Conservation (phyloP, 2,329 filamentous ascomycete species). For the Cordyceps militaris region DNA sequence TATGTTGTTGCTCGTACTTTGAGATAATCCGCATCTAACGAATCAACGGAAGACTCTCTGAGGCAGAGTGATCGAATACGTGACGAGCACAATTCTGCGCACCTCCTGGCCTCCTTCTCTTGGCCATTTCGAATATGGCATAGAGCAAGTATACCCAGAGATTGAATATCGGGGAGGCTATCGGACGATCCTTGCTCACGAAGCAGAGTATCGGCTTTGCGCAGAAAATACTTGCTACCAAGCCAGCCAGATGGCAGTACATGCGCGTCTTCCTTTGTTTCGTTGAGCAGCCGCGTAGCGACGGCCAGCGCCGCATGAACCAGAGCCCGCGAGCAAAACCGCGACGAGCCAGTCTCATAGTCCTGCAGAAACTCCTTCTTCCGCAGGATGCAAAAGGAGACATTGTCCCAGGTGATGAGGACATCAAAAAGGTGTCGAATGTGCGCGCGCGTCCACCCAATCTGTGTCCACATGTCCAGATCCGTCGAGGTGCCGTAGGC, state of each 20-base stretch:
- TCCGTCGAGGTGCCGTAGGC: neutral
- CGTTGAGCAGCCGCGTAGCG: conserved; percentile 2
- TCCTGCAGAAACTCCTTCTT: conserved; percentile 24
- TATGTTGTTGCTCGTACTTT: conserved; percentile 7
- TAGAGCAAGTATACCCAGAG: conserved; percentile 13
- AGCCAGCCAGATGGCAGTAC: neutral
- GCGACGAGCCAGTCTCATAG: neutral
- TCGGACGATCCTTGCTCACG: neutral
- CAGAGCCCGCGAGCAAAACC: conserved; percentile 14
- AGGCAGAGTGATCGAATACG: conserved; percentile 2
- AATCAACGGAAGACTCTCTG: neutral
- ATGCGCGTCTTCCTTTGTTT: neutral
- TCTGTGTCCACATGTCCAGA: conserved; percentile 1
- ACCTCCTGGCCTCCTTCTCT: conserved; percentile 8
- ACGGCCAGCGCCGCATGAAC: conserved; percentile 14
- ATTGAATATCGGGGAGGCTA: conserved; percentile 14
- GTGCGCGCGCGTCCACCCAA: conserved; percentile 11
- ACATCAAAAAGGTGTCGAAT: conserved; percentile 12
- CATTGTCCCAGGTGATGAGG: conserved; percentile 12
- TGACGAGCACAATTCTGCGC: conserved; percentile 5
- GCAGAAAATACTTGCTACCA: conserved; percentile 10
- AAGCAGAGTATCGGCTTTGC: neutral
- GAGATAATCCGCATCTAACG: neutral
- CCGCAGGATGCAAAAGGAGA: conserved; percentile 16
- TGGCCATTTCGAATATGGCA: conserved; percentile 11